Base-by-base conservation (phyloP, 2,329 filamentous ascomycete species). In the Stachybotrys chartarum region DNA sequence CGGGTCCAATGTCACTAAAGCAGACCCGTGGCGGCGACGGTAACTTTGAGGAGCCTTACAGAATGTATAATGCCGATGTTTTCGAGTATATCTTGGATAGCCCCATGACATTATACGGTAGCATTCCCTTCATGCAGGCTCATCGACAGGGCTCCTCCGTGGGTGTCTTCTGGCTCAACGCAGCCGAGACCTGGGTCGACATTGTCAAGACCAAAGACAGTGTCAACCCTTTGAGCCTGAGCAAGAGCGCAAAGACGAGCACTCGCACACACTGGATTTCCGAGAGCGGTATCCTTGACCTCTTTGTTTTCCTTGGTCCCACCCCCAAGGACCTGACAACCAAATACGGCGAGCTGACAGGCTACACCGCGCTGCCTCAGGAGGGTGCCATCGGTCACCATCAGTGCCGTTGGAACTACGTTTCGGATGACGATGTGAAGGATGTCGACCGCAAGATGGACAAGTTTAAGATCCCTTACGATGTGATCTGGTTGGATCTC, bases 331-430 rank as follows among this genome's bases (percentile, higher is more conserved):
- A 95, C 61, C 79, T 99, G 47, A 87, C 87, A 60, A 88, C 86
- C 64, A 84, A 82, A 32, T 99, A 96, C 69, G 86, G 87, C 59
- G 90, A 96, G 69, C 83, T 99, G 50, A 99, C 94, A 8, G 94
- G 94, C 30, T 93, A 86, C 66, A 94, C 91, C 32, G 87, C 92
- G 57, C 83, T 99, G 72, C 94, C 94, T 1, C 91, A 96, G 66
- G 88, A 94, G 60, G 97, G 97, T 64, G 82, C 93, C 2, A 85
- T 99, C 61, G 94, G 84, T 12, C 97, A 97, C 72, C 94, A 99
- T 68, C 94, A 99, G 71, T 97, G 94, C 71, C 88, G 94, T 64
- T 99, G 94, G 94, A 99, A 99, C 75, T 99, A 99, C 69, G 87
- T 97, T 55, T 95, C 91, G 1, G 93, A 97, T 64, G 91, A 97